A percentile compares a stretch with the other conserved stretches of the same genome.
phyloP scores from a whole-genome alignment of 106 monocot genomes.

The Allium cepa region DNA sequence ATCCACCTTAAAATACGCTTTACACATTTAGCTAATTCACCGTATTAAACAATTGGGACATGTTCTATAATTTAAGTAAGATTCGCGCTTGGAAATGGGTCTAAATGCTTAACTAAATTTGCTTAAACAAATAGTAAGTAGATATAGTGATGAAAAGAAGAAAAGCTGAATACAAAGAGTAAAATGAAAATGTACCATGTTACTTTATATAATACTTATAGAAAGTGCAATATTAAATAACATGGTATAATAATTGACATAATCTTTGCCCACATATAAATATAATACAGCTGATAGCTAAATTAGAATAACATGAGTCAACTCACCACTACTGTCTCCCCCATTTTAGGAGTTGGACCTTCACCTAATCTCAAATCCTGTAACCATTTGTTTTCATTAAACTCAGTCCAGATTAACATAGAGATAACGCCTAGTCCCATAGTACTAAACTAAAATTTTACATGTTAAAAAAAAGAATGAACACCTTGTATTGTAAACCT shows the following conservation, averaged over 20 bases:
- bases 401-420: no score
- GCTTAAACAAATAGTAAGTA: neutral
- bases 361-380: slow-evolving; percentile 86
- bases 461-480: neutral
- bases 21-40: no score
- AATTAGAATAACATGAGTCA: neutral
- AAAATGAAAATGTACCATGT: no score
- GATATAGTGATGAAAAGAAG: neutral
- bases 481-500: slow-evolving; percentile 98
- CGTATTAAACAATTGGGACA: no score
- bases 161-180: no score
- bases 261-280: neutral
- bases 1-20: slow-evolving; percentile 61
- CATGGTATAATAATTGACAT: no score
- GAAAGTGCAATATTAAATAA: no score
- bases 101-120: neutral
- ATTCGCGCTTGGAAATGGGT: neutral
- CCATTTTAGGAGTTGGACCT: slow-evolving; percentile 62
- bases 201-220: no score
- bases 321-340: slow-evolving; percentile 90
- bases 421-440: neutral
- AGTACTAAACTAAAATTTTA: neutral
- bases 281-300: neutral
- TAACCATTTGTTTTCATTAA: neutral
- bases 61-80: no score